phyloP scores from a whole-genome alignment of 768 basidiomycete species.

The Kwoniella sp. region DNA sequence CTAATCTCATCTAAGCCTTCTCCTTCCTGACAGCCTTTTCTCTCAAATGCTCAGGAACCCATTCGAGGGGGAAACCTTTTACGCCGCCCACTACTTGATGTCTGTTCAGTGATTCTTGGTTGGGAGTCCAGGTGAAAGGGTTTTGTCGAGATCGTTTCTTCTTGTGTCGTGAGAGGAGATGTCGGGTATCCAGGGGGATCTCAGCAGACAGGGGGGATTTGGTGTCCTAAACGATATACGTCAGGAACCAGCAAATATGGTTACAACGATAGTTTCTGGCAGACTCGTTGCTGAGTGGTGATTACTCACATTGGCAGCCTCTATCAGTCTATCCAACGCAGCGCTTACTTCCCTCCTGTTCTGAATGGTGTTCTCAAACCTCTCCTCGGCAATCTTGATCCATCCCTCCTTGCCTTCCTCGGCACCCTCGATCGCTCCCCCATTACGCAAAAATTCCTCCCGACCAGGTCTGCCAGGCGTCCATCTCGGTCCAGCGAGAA shows the following conservation, averaged over 20 bases:
- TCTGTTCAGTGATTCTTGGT: slow-evolving; percentile 62
- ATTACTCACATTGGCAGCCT: slow-evolving; percentile 78
- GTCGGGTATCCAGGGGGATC: slow-evolving; percentile 79
- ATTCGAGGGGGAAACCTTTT: slow-evolving; percentile 79
- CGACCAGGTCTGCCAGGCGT: slow-evolving; percentile 59
- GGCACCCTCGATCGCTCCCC: not conserved
- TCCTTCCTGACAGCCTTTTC: slow-evolving; percentile 12
- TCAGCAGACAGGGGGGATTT: slow-evolving; percentile 50
- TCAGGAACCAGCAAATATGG: no score
- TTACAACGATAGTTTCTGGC: no score
- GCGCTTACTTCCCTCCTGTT: slow-evolving; percentile 96
- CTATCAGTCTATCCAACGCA: slow-evolving; percentile 72
- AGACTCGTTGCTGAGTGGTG: not conserved
- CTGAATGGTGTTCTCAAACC: slow-evolving; percentile 76
- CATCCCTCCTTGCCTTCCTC: slow-evolving; percentile 65
- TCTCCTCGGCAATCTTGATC: slow-evolving; percentile 87
- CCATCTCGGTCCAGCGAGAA: slow-evolving; percentile 89
- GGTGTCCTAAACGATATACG: slow-evolving; percentile 34
- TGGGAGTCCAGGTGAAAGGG: slow-evolving; percentile 19
- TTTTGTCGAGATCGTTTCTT: slow-evolving; percentile 64
- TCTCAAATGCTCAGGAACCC: slow-evolving; percentile 57
- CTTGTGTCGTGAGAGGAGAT: slow-evolving; percentile 69
- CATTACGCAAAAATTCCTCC: slow-evolving; percentile 19
- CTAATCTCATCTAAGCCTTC: slow-evolving; percentile 11
- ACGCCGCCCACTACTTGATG: slow-evolving; percentile 61